Base-by-base conservation (phyloP, 2,329 filamentous ascomycete species). In the Trichoderma guizhouense region DNA sequence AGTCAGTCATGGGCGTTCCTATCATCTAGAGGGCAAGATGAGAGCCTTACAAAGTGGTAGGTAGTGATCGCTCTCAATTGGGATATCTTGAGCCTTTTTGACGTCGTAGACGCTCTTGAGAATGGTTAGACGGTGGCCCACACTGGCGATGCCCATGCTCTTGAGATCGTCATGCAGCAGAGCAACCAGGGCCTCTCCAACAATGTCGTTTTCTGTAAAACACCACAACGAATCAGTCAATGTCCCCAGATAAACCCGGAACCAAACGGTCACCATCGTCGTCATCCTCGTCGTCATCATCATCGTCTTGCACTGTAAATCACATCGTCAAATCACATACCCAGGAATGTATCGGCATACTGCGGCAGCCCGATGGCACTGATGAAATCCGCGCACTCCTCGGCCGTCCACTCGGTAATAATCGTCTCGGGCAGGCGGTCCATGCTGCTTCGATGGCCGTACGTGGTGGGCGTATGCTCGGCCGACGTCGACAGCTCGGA, bases 51-150 rank as follows among this genome's bases (percentile, higher is more conserved):
- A 96, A 65, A 96, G 86, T 47, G 96, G 96, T 66, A 98, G 88
- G 80, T 98, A 99, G 81, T 98, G 93, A 78, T 98, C 95, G 73
- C 92, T 91, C 79, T 98, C 95, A 77, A 98, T 89, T 18, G 93
- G 92, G 73, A 98, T 89, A 77, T 97, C 94, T 79, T 98, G 95
- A 75, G 94, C 94, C 81, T 95, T 92, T 84, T 99, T 99, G 79
- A 96, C 91, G 79, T 98, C 95, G 83, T 98, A 98, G 69, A 98
- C 94, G 77, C 91, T 95, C 84, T 98, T 98, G 72, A 99, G 87
- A 72, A 99, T 97, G 26, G 94, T 97, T 77, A 99, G 86, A 73
- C 96, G 91, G 83, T 99, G 96, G 53, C 96, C 96, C 62, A 98
- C 94, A 83, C 95, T 98, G 74, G 87, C 86, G 75, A 99, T 93